Conservation (phyloP, 1,139 yeast species). For the Yamadazyma spencermartinsiae region DNA sequence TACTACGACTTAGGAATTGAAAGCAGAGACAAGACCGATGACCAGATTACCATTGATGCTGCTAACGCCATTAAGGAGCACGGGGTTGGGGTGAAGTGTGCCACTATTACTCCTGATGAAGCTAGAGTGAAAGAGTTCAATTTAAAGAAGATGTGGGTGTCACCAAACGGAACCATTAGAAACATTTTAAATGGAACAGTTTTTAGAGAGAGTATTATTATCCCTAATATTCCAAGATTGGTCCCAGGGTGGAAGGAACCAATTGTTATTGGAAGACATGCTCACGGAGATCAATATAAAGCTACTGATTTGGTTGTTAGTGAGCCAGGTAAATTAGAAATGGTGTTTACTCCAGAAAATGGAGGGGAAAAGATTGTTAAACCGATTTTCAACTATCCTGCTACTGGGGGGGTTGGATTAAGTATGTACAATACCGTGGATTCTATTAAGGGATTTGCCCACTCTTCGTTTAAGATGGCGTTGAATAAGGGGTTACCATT, state of each 20-base stretch:
- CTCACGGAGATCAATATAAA: conserved; percentile 82
- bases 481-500: conserved; percentile 63
- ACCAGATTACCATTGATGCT: conserved; percentile 71
- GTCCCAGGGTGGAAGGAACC: conserved; percentile 82
- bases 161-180: conserved; percentile 84
- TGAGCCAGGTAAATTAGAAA: conserved; percentile 66
- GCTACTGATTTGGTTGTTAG: conserved; percentile 74
- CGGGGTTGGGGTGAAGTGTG: conserved; percentile 85
- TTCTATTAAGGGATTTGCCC: conserved; percentile 77
- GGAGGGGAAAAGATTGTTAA: conserved; percentile 53
- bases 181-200: conserved; percentile 82
- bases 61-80: conserved; percentile 73
- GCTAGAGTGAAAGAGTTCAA: conserved; percentile 74
- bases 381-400: conserved; percentile 51
- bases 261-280: conserved; percentile 83
- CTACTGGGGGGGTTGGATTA: conserved; percentile 76
- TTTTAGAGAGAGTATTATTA: conserved; percentile 80
- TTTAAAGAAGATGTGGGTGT: conserved; percentile 80
- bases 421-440: conserved; percentile 85
- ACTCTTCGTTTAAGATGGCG: conserved; percentile 76
- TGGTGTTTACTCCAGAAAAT: conserved; percentile 62
- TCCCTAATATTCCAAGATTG: conserved; percentile 72
- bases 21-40: conserved; percentile 70
- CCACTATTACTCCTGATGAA: conserved; percentile 85
- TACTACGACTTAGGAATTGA: conserved; percentile 75